Evolutionary conservation across 371 early-diverging fungal species (phyloP).

Genomic region (Mortierella sp.): DNA sequence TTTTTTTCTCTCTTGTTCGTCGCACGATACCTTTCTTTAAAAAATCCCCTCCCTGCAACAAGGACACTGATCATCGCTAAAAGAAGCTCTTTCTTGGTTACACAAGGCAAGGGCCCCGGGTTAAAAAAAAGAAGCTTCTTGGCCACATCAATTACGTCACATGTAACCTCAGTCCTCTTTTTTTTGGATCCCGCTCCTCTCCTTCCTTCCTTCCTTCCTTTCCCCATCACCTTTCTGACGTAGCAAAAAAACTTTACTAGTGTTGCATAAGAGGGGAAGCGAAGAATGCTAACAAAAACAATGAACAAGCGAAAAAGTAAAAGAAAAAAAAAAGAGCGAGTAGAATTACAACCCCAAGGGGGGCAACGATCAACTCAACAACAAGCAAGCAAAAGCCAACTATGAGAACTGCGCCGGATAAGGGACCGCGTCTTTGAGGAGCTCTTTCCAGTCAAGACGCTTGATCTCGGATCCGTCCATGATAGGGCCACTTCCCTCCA

Average conservation of each 20-base stretch:
- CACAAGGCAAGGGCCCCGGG: background rate
- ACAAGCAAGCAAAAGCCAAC: background rate
- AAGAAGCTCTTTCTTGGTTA: background rate
- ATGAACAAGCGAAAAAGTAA: background rate
- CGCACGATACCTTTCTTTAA: too few relatives aligned
- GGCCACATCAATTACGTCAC: background rate
- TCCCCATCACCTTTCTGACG: background rate
- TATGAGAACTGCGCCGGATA: constrained; percentile 23
- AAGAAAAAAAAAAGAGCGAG: background rate
- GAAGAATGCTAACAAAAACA: background rate
- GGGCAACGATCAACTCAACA: background rate
- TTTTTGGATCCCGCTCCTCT: too few relatives aligned
- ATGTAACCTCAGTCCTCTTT: background rate
- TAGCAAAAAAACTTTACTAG: background rate
- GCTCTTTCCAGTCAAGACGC: constrained; percentile 38
- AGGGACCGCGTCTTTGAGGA: constrained; percentile 44
- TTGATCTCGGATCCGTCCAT: constrained; percentile 39
- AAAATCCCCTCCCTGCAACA: background rate
- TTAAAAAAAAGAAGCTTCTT: background rate
- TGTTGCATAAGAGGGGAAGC: background rate
- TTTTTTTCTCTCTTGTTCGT: too few relatives aligned
- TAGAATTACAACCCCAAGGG: background rate
- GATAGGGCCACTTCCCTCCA: constrained; percentile 13
- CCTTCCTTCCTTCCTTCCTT: background rate
- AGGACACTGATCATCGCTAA: background rate